Base-by-base conservation (phyloP, 1,139 yeast species). In the Barnettozyma hawaiiensis region DNA sequence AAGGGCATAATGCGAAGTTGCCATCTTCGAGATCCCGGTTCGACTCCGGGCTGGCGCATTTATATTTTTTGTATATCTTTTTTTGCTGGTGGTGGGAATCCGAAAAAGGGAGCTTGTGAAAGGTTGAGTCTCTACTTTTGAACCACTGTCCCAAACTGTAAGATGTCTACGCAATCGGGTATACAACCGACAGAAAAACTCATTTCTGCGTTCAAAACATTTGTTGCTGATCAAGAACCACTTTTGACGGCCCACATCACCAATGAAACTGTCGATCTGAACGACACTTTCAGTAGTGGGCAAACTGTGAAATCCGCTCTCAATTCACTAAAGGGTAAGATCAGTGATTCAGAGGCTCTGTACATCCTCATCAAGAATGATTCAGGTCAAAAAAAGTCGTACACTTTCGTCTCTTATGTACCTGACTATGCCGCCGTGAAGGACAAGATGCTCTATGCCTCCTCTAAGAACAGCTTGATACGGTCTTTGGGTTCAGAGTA, bases 391-490 rank as follows among this genome's bases (percentile, higher is more conserved):
- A 42, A 55, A 14, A 42, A 40, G 10, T 27, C 40, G 2, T 71
- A 67, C 48, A 70, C 78, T 4, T 89, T 92, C 56, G 73, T 89
- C 37, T 78, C 94, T 33, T 90, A 74, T 65, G 92, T 92, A 39
- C 97, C 98, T 0, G 97, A 92, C 60, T 62, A 65, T 39, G 89
- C 97, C 11, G 80, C 82, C 7, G 90, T 92, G 28, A 75, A 90
- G 47, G 75, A 77, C 46, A 92, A 92, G 61, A 92, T 92, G 97
- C 71, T 92, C 43, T 94, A 90, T 62, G 97, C 98, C 3, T 84
- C 96, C 3, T 81, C 95, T 16, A 86, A 86, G 51, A 82, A 78
- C 58, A 79, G 94, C 1, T 64, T 92, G 38, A 65, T 85, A 41
- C 76, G 84, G 49, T 81, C 82, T 48, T 69, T 92, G 41, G 95